Evolutionary conservation across 352 stramenopile species (phyloP).

Genomic region (Phytopythium aichiense): DNA sequence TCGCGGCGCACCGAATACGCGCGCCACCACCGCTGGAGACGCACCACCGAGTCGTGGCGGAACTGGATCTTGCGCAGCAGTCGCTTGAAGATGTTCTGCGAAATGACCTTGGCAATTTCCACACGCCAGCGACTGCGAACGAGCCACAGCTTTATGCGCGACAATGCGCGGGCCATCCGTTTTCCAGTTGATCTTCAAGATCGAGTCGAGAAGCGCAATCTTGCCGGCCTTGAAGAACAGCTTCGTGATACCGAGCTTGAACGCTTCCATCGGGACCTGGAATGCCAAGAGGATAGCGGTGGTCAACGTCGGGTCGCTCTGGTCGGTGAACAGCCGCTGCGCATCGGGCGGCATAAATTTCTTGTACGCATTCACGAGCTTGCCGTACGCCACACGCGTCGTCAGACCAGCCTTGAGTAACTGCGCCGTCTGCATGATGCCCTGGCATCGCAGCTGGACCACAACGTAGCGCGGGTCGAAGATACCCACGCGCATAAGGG

Average conservation of each 20-base stretch:
- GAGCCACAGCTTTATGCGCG: constrained; percentile 66
- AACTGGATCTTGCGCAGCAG: constrained; percentile 63
- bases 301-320: constrained; percentile 73
- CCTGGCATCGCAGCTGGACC: constrained; percentile 76
- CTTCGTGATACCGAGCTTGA: constrained; percentile 78
- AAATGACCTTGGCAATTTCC: constrained; percentile 58
- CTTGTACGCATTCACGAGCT: constrained; percentile 68
- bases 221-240: constrained; percentile 76
- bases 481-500: constrained; percentile 59
- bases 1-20: constrained; percentile 62
- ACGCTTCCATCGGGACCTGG: constrained; percentile 70
- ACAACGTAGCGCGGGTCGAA: constrained; percentile 83
- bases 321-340: constrained; percentile 62
- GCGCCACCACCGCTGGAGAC: constrained; percentile 86
- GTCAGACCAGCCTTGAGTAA: constrained; percentile 84
- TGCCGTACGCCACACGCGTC: constrained; percentile 74
- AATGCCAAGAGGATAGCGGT: constrained; percentile 84
- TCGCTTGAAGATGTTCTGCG: constrained; percentile 49
- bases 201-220: constrained; percentile 68
- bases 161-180: constrained; percentile 57
- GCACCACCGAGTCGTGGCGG: constrained; percentile 49
- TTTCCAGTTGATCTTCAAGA: constrained; percentile 72
- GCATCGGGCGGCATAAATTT: constrained; percentile 64
- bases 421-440: constrained; percentile 86
- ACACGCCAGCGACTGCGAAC: constrained; percentile 69